Evolutionary conservation across 2,329 filamentous ascomycete genomes (phyloP).

Genomic region (Botrytis paeoniae): DNA sequence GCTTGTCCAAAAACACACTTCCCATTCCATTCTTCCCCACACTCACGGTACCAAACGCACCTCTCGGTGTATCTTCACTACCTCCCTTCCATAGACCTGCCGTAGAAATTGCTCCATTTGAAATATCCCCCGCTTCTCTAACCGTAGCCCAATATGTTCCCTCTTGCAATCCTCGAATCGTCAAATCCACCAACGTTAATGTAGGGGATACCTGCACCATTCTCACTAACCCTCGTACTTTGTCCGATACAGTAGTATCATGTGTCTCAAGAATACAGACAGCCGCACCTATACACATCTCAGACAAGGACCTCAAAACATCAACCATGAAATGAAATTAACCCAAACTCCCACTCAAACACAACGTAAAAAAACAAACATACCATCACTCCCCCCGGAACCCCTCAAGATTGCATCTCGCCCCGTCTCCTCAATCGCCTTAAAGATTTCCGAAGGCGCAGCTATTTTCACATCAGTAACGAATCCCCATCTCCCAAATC

Average conservation of each 20-base stretch:
- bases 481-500: not conserved
- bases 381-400: constrained; percentile 80
- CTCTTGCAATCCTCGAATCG: constrained; percentile 74
- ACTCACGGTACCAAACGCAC: constrained; percentile 70
- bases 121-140: constrained; percentile 83
- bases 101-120: constrained; percentile 75
- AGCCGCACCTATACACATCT: constrained; percentile 58
- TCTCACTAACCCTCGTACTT: constrained; percentile 81
- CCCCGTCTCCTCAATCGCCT: constrained; percentile 84
- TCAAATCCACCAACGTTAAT: constrained; percentile 82
- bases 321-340: not conserved
- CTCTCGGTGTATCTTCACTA: constrained; percentile 45
- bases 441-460: constrained; percentile 83
- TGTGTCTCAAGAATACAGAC: constrained; percentile 96
- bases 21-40: constrained; percentile 75
- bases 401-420: constrained; percentile 92
- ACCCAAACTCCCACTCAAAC: constrained; percentile 12
- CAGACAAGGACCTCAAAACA: constrained; percentile 3
- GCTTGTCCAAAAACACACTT: constrained; percentile 74
- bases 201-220: constrained; percentile 87
- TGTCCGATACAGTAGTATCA: constrained; percentile 54
- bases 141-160: constrained; percentile 83
- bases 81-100: constrained; percentile 71
- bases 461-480: constrained; percentile 45
- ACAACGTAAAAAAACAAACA: constrained; percentile 39